A percentile compares a stretch with the other conserved stretches of the same genome.
phyloP scores from a whole-genome alignment of 2,329 filamentous ascomycete genomes.

The Phaeophleospora eucalypticola region DNA sequence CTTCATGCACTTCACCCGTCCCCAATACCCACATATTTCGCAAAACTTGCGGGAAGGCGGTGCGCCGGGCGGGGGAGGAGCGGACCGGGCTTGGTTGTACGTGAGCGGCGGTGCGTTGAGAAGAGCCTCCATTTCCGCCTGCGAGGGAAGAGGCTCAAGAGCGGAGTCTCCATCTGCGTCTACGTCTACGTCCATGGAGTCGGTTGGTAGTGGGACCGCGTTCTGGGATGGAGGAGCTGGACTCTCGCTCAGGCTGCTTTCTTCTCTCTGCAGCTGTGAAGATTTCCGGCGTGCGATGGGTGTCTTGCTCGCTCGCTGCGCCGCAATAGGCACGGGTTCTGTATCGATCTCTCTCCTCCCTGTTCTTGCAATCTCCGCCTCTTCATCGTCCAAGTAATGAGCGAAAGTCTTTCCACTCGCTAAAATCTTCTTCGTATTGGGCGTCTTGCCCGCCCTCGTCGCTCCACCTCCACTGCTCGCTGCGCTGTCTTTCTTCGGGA shows the following conservation, averaged over 20 bases:
- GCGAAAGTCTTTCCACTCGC: conserved; percentile 78
- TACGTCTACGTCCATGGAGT: conserved; percentile 44
- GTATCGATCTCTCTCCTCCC: conserved; percentile 28
- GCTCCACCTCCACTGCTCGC: conserved; percentile 41
- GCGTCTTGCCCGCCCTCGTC: conserved; percentile 55
- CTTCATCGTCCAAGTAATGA: conserved; percentile 76
- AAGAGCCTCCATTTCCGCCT: conserved; percentile 58
- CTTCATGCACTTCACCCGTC: conserved; percentile 68
- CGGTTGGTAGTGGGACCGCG: conserved; percentile 27
- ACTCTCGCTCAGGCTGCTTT: conserved; percentile 26
- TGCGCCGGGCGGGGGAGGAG: conserved; percentile 36
- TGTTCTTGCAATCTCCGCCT: conserved; percentile 51
- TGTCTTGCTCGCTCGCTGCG: conserved; percentile 34
- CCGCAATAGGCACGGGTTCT: conserved; percentile 9
- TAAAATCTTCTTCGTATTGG: conserved; percentile 70
- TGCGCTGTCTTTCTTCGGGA: conserved; percentile 50
- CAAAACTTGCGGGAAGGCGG: conserved; percentile 64
- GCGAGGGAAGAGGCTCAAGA: conserved; percentile 26
- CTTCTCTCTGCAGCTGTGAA: conserved; percentile 16
- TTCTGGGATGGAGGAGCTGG: conserved; percentile 27
- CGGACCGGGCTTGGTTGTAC: conserved; percentile 59
- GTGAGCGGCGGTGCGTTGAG: conserved; percentile 61
- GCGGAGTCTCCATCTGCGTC: conserved; percentile 25
- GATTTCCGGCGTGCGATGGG: conserved; percentile 32
- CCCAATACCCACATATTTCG: conserved; percentile 80